Percentiles rank a stretch among this genome's conserved stretches.
These are phyloP conservation scores for Aspergillus ellipticus DNA, from an alignment of 495 filamentous ascomycete genomes.

Conservation along the genomic window DNA sequence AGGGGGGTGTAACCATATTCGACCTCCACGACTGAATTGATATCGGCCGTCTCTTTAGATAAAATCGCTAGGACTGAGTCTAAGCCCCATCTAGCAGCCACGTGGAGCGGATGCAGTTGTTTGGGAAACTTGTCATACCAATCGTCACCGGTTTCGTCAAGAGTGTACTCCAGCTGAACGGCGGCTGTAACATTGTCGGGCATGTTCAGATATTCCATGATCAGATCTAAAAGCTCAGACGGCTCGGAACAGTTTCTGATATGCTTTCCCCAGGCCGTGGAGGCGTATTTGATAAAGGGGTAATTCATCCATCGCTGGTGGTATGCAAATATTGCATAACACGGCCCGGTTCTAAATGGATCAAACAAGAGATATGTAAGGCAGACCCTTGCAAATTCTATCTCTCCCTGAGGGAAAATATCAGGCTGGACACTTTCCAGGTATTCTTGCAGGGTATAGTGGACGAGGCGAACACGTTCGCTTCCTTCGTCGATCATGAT, in stretches of 20 bases:
- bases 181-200: not conserved
- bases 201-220: not conserved
- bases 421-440: conserved; percentile 24
- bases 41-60: not conserved
- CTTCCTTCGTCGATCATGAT: conserved; percentile 47
- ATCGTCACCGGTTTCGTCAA: not conserved
- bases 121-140: not conserved
- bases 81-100: not conserved
- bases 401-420: conserved; percentile 15
- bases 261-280: not conserved
- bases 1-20: conserved; percentile 17
- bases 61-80: not conserved
- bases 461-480: conserved; percentile 47
- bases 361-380: conserved; percentile 12
- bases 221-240: not conserved
- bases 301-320: conserved; percentile 11
- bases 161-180: not conserved
- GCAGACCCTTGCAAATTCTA: conserved; percentile 8
- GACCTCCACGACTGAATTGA: not conserved
- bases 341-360: conserved; percentile 13
- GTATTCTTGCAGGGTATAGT: conserved; percentile 52
- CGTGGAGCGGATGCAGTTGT: not conserved
- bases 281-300: conserved; percentile 41
- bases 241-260: not conserved
- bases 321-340: conserved; percentile 7